Evolutionary conservation across 768 basidiomycete genomes (phyloP).

Genomic region (Mycena haematopus): DNA sequence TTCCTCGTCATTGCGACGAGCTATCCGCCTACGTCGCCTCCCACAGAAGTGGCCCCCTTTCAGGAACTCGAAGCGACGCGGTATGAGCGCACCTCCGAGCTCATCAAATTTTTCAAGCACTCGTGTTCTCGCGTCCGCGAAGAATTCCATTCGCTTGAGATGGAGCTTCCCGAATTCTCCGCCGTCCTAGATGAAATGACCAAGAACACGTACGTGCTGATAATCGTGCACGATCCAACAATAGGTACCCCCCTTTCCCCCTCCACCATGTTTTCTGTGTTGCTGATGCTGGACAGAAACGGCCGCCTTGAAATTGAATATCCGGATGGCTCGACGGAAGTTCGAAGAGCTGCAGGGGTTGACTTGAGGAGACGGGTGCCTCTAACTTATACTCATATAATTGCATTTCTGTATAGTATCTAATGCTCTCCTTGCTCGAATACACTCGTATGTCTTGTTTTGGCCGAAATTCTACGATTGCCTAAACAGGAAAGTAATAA

Average conservation of each 20-base stretch:
- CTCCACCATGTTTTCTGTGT: background rate
- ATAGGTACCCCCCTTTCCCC: slow-evolving; percentile 63
- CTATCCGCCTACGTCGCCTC: slow-evolving; percentile 46
- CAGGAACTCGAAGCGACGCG: slow-evolving; percentile 69
- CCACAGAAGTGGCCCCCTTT: slow-evolving; percentile 38
- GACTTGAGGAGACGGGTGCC: background rate
- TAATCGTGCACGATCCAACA: slow-evolving; percentile 88
- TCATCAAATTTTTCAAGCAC: slow-evolving; percentile 95
- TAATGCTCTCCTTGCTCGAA: slow-evolving; percentile 4
- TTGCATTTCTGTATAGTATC: slow-evolving; percentile 7
- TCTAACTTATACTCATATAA: slow-evolving; percentile 21
- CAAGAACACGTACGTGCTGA: slow-evolving; percentile 89
- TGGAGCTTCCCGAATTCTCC: slow-evolving; percentile 85
- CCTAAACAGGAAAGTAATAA: no score
- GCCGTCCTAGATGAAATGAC: slow-evolving; percentile 94
- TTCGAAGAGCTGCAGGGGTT: slow-evolving; percentile 86
- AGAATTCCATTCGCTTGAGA: slow-evolving; percentile 86
- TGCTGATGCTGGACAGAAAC: slow-evolving; percentile 62
- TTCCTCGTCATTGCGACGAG: slow-evolving; percentile 97
- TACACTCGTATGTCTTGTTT: background rate
- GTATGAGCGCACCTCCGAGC: slow-evolving; percentile 88
- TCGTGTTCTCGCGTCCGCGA: slow-evolving; percentile 85
- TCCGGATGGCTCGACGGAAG: slow-evolving; percentile 83
- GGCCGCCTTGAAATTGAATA: slow-evolving; percentile 86
- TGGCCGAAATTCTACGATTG: background rate